Percentiles rank a stretch among this genome's conserved stretches.
Conservation (phyloP, 1,284 basidiomycete genomes). For the Pulveroboletus sp. region DNA sequence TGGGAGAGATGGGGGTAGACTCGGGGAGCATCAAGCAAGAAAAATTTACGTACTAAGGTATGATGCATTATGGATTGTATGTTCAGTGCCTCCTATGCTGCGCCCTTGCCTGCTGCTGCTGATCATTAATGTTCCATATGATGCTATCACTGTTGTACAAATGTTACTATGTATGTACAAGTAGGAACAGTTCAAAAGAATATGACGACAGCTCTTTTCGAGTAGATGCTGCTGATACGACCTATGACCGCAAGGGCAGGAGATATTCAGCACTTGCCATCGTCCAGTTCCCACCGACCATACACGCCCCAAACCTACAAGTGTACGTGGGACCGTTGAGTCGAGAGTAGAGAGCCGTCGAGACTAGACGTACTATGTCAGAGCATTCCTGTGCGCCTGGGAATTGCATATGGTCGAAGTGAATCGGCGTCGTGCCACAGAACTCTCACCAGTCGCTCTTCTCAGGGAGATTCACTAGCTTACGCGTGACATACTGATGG, state of each 20-base stretch:
- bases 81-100: no score
- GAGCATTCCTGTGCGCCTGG: conserved; percentile 20
- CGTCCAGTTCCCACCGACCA: conserved; percentile 23
- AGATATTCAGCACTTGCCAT: conserved; percentile 16
- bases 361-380: conserved; percentile 9
- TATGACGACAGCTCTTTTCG: background rate
- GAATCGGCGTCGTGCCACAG: conserved; percentile 26
- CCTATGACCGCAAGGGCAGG: background rate
- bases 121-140: no score
- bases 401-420: conserved; percentile 18
- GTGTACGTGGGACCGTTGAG: background rate
- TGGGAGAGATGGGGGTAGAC: conserved; percentile 20
- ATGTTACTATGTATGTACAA: no score
- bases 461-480: conserved; percentile 23
- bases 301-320: conserved; percentile 18
- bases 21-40: conserved; percentile 9
- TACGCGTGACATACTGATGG: conserved; percentile 16
- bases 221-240: background rate
- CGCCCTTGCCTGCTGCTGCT: background rate
- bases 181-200: background rate
- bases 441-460: conserved; percentile 23
- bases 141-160: no score
- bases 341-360: background rate
- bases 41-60: conserved; percentile 20
- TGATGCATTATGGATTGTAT: background rate